Percentiles rank a stretch among this genome's conserved stretches.
These are phyloP conservation scores for Ceratocystis variospora DNA, from an alignment of 2,329 filamentous ascomycete species.

Conservation along the genomic window DNA sequence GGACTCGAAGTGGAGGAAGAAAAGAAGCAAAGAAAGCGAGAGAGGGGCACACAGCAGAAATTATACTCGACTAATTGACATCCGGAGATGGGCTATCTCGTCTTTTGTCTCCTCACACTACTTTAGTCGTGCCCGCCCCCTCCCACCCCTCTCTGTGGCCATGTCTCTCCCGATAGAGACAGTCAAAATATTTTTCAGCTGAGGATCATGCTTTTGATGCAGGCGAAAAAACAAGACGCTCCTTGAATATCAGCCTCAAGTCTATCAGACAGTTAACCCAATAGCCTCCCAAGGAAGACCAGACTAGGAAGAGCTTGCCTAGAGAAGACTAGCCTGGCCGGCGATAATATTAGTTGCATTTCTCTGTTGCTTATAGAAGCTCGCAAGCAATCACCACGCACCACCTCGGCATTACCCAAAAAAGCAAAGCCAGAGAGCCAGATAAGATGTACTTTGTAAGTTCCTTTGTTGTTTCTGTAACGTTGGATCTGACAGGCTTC, in stretches of 20 bases:
- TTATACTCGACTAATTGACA: not conserved
- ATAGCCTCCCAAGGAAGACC: not conserved
- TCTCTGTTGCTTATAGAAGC: not conserved
- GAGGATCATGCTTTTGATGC: too few relatives aligned
- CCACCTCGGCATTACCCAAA: not conserved
- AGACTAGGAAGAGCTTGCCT: not conserved
- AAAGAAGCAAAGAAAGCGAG: not conserved
- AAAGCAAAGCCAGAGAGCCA: not conserved
- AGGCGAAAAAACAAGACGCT: too few relatives aligned
- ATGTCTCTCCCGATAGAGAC: not conserved
- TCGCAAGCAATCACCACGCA: not conserved
- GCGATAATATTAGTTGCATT: not conserved
- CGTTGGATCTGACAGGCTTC: not conserved
- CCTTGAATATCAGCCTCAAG: too few relatives aligned
- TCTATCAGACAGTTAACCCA: not conserved
- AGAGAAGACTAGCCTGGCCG: not conserved
- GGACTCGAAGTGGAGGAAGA: not conserved
- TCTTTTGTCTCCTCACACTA: not conserved
- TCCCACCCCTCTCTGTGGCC: not conserved
- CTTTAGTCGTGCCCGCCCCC: not conserved
- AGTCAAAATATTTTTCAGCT: not conserved
- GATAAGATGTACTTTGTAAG: not conserved
- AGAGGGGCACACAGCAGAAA: not conserved
- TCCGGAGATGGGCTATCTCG: not conserved
- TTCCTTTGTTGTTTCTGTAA: slow-evolving; percentile 8